Evolutionary conservation across 2,329 filamentous ascomycete species (phyloP).

Genomic region (Aspergillus carbonarius): DNA sequence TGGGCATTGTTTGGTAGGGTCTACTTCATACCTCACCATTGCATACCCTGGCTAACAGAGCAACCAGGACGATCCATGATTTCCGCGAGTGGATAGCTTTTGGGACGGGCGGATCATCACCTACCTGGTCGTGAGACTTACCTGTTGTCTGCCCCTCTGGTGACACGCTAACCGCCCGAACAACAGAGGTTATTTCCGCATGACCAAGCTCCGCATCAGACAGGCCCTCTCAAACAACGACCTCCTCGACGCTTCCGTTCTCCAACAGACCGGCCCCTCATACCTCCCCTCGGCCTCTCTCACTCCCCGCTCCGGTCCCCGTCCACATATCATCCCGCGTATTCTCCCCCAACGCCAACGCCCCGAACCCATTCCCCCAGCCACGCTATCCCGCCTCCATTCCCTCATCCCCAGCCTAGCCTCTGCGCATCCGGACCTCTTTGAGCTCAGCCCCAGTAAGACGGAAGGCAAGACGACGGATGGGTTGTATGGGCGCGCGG

Average conservation of each 20-base stretch:
- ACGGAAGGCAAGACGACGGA: neutral
- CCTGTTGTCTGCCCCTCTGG: neutral
- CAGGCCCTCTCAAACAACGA: neutral
- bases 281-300: neutral
- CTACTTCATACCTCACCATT: neutral
- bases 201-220: neutral
- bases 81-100: neutral
- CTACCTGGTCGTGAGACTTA: neutral
- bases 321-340: neutral
- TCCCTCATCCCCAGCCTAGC: neutral
- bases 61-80: neutral
- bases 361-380: neutral
- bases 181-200: neutral
- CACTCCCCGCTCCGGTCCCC: neutral
- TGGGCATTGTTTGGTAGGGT: neutral
- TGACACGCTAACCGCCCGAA: neutral
- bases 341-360: neutral
- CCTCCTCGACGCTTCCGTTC: neutral
- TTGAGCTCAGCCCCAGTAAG: neutral
- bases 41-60: neutral
- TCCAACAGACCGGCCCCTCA: neutral
- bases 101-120: neutral
- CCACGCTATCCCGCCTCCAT: neutral
- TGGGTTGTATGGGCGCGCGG: neutral
- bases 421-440: neutral